phyloP scores from a whole-genome alignment of 768 basidiomycete species.

The Trametes meyenii region DNA sequence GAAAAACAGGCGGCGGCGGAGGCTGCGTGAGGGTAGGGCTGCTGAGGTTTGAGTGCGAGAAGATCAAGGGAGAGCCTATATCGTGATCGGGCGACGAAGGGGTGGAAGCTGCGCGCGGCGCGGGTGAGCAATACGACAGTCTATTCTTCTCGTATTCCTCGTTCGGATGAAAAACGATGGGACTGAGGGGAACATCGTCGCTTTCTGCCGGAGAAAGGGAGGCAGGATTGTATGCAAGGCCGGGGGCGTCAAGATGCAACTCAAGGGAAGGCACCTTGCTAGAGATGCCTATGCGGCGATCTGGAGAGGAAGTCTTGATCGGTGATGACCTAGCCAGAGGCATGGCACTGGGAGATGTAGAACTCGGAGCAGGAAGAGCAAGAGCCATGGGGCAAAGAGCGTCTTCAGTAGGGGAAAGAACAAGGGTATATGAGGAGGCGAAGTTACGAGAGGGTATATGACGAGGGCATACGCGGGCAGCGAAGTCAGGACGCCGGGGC shows the following conservation, averaged over 20 bases:
- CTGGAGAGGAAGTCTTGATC: neutral
- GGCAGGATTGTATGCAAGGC: neutral
- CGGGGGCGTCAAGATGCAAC: neutral
- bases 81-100: constrained; percentile 9
- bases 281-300: constrained; percentile 8
- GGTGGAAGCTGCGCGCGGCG: constrained; percentile 2
- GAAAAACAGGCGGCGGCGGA: constrained; percentile 2
- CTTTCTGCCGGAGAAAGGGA: constrained; percentile 22
- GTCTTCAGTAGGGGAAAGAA: neutral
- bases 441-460: constrained; percentile 18
- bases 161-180: constrained; percentile 18
- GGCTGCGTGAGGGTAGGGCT: constrained; percentile 6
- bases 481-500: constrained; percentile 1
- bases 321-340: constrained; percentile 7
- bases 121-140: constrained; percentile 7
- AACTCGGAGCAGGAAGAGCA: constrained; percentile 7
- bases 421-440: constrained; percentile 14
- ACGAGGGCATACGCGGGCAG: constrained; percentile 3
- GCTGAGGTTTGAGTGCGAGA: constrained; percentile 21
- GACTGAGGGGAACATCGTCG: constrained; percentile 20
- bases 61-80: constrained; percentile 12
- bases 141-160: constrained; percentile 17
- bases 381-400: constrained; percentile 21
- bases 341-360: neutral
- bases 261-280: neutral